A percentile compares a stretch with the other conserved stretches of the same genome.
Conservation (phyloP, 2,329 filamentous ascomycete genomes). For the Sclerotinia spermophila region DNA sequence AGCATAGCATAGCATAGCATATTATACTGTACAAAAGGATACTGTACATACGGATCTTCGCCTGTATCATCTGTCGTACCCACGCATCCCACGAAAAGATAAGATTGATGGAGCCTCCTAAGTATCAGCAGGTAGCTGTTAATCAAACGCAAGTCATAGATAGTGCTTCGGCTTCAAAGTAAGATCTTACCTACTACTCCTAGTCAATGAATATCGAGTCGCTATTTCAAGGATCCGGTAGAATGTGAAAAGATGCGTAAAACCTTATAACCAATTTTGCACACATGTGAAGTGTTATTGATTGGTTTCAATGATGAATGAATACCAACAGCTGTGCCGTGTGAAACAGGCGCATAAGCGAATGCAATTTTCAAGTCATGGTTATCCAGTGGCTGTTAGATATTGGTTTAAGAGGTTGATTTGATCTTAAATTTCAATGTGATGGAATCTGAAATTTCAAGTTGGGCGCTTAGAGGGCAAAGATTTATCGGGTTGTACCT, state of each 20-base stretch:
- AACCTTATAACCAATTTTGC: too few relatives aligned
- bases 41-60: neutral
- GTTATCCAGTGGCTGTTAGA: neutral
- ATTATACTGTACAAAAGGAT: too few relatives aligned
- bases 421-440: neutral
- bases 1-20: too few relatives aligned
- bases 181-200: too few relatives aligned
- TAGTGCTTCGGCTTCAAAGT: neutral
- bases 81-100: neutral
- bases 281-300: neutral
- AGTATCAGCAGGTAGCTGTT: neutral
- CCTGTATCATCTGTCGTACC: neutral
- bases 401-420: neutral
- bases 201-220: neutral
- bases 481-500: neutral
- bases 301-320: neutral
- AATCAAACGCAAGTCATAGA: neutral
- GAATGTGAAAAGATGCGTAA: too few relatives aligned
- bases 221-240: neutral
- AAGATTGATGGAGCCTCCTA: neutral
- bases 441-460: neutral
- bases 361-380: neutral
- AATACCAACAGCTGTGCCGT: neutral
- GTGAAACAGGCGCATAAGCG: neutral
- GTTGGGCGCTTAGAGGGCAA: neutral